phyloP scores from a whole-genome alignment of 495 filamentous ascomycete genomes.

The Hypoxylon trugodes region DNA sequence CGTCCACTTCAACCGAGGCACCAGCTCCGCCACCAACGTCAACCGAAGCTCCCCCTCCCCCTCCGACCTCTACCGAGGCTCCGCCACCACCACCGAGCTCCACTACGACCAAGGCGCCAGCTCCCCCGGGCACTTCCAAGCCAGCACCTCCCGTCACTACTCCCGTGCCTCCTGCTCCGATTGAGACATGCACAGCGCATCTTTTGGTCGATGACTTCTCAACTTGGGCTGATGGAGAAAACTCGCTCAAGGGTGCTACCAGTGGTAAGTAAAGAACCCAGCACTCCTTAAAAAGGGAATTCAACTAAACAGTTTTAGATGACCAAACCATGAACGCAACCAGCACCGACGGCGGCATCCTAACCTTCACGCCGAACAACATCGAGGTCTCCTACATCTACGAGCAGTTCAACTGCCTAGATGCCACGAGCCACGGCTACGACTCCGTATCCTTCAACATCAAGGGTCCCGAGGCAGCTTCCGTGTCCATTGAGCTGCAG shows the following conservation, averaged over 20 bases:
- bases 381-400: slow-evolving; percentile 62
- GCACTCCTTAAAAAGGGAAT: not conserved
- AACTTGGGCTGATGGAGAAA: slow-evolving; percentile 59
- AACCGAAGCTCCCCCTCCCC: not conserved
- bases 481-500: slow-evolving; percentile 63
- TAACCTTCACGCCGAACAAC: slow-evolving; percentile 61
- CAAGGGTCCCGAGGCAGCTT: slow-evolving; percentile 60
- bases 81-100: not conserved
- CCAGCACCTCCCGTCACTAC: not conserved
- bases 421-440: slow-evolving; percentile 56
- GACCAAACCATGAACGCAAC: slow-evolving; percentile 64
- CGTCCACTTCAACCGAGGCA: too few relatives aligned
- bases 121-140: not conserved
- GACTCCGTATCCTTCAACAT: slow-evolving; percentile 63
- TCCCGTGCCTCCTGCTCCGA: slow-evolving; percentile 21
- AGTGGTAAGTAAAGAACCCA: slow-evolving; percentile 55
- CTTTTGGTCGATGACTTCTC: slow-evolving; percentile 67
- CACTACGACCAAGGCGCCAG: not conserved
- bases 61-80: not conserved
- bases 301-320: slow-evolving; percentile 47
- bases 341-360: slow-evolving; percentile 53
- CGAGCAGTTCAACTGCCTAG: slow-evolving; percentile 61
- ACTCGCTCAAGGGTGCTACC: slow-evolving; percentile 56
- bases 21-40: not conserved
- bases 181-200: slow-evolving; percentile 57